phyloP scores from a whole-genome alignment of 2,329 filamentous ascomycete species.

The Ophiostoma piceae region DNA sequence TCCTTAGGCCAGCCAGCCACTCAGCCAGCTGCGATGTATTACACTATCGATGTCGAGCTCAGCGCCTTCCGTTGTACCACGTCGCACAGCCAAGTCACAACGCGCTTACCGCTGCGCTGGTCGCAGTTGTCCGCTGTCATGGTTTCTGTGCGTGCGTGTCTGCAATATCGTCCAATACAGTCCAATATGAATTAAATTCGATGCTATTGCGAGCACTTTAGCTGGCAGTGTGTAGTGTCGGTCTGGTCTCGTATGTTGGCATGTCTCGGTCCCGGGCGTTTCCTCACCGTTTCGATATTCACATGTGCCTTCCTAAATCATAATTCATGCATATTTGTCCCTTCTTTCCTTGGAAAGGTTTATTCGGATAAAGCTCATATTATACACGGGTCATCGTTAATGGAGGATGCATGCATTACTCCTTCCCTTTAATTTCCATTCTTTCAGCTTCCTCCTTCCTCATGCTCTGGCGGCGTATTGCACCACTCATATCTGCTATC shows the following conservation, averaged over 20 bases:
- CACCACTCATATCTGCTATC: background rate
- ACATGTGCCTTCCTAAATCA: background rate
- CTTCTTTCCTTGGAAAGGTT: background rate
- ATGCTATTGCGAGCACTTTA: background rate
- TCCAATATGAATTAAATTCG: background rate
- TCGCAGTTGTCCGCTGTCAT: conserved; percentile 18
- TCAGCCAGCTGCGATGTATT: background rate
- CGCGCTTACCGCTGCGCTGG: conserved; percentile 19
- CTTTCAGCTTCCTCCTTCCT: background rate
- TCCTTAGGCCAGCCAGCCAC: background rate
- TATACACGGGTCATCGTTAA: background rate
- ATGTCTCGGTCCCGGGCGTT: background rate
- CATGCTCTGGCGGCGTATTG: background rate
- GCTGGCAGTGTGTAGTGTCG: background rate
- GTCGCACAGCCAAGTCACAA: conserved; percentile 20
- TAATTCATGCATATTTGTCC: background rate
- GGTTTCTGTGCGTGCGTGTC: conserved; percentile 9
- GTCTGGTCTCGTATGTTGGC: conserved; percentile 3
- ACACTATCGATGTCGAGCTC: background rate
- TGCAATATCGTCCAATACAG: background rate
- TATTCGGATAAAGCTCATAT: too few species aligned
- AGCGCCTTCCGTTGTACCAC: conserved; percentile 7
- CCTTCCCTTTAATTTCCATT: background rate
- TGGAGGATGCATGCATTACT: background rate
- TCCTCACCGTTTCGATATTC: conserved; percentile 9